phyloP scores from a whole-genome alignment of 2,329 filamentous ascomycete genomes.

The Venturia carpophila region DNA sequence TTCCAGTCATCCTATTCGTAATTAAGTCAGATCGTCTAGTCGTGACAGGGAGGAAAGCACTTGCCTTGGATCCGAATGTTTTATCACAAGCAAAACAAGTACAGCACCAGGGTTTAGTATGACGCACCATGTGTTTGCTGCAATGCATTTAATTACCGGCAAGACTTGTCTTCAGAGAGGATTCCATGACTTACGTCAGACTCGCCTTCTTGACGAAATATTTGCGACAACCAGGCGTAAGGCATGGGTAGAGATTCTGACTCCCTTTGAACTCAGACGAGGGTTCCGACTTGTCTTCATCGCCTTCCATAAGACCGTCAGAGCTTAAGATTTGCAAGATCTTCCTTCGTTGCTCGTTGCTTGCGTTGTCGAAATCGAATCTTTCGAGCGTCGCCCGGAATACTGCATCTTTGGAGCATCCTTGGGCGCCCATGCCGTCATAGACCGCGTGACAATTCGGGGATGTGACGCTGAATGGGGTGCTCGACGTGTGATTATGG shows the following conservation, averaged over 20 bases:
- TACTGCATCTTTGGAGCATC: neutral
- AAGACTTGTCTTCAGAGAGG: neutral
- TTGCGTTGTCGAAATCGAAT: conserved; percentile 1
- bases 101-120: conserved; percentile 16
- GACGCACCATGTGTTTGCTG: conserved; percentile 16
- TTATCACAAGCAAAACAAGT: conserved; percentile 9
- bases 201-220: neutral
- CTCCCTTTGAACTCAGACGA: neutral
- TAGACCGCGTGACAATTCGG: neutral
- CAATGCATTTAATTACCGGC: neutral
- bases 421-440: neutral
- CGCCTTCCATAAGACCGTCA: neutral
- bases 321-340: neutral
- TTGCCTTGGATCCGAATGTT: conserved; percentile 17
- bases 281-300: neutral
- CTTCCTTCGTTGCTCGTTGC: neutral
- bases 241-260: neutral
- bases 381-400: neutral
- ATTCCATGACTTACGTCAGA: neutral
- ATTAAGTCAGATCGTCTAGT: neutral
- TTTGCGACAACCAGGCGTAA: neutral
- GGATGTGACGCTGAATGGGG: neutral
- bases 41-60: neutral
- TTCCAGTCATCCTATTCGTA: conserved; percentile 17
- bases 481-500: neutral